Evolutionary conservation across 805 yeast species (phyloP).

Genomic region (Ascoidea asiatica): DNA sequence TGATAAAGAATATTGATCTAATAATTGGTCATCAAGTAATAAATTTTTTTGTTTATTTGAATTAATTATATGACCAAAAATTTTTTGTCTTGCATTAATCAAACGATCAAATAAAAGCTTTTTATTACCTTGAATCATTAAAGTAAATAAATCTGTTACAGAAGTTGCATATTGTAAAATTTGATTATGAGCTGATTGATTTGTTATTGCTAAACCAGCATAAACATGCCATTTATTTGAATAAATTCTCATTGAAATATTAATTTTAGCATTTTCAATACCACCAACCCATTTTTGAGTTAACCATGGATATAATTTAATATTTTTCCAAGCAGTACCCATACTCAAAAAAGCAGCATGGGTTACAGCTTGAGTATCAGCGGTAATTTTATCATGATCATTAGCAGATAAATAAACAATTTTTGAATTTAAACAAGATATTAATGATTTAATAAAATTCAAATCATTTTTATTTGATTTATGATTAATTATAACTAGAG

Average conservation of each 20-base stretch:
- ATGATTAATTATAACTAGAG: slow-evolving; percentile 75
- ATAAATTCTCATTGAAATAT: slow-evolving; percentile 79
- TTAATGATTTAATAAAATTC: slow-evolving; percentile 46
- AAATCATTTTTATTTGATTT: slow-evolving; percentile 34
- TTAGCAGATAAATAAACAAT: slow-evolving; percentile 66
- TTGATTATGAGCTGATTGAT: slow-evolving; percentile 88
- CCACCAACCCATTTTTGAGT: slow-evolving; percentile 83
- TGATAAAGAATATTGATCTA: slow-evolving; percentile 69
- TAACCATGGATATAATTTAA: slow-evolving; percentile 81
- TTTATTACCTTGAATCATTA: slow-evolving; percentile 62
- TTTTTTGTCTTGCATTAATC: slow-evolving; percentile 52
- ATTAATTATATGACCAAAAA: slow-evolving; percentile 49
- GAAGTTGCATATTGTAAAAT: slow-evolving; percentile 81
- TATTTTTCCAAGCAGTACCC: slow-evolving; percentile 92
- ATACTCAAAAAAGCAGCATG: slow-evolving; percentile 94
- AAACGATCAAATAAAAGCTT: slow-evolving; percentile 48
- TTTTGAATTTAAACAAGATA: slow-evolving; percentile 67
- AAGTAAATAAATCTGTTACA: slow-evolving; percentile 66
- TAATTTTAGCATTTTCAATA: slow-evolving; percentile 88
- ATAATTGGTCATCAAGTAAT: slow-evolving; percentile 61
- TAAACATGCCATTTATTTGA: slow-evolving; percentile 97
- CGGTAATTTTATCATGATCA: slow-evolving; percentile 90
- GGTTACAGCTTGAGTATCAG: slow-evolving; percentile 97
- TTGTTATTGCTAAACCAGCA: slow-evolving; percentile 93
- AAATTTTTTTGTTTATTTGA: slow-evolving; percentile 37